A percentile compares a stretch with the other conserved stretches of the same genome.
Evolutionary conservation across 1,139 yeast genomes (phyloP).

Genomic region (Eremothecium cymbalariae): DNA sequence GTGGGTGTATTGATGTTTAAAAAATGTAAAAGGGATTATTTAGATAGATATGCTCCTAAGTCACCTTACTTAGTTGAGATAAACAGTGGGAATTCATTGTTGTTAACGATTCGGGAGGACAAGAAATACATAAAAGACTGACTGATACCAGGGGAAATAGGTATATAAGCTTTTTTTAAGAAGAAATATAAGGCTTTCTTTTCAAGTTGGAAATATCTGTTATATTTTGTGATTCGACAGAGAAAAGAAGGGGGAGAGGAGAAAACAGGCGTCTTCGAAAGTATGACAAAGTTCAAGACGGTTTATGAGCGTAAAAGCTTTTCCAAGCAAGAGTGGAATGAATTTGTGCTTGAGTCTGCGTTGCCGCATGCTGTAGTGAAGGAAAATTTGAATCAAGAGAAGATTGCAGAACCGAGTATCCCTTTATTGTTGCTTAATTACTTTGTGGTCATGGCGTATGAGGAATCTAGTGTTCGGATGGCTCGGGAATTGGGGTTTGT

Average conservation of each 20-base stretch:
- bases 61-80: no score
- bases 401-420: constrained; percentile 18
- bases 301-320: constrained; percentile 21
- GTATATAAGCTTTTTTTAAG: no score
- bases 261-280: neutral
- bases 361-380: constrained; percentile 10
- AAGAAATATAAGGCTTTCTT: no score
- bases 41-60: no score
- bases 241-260: neutral
- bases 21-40: no score
- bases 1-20: no score
- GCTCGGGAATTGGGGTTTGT: constrained; percentile 26
- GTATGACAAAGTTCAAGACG: constrained; percentile 12
- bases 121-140: no score
- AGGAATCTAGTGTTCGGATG: constrained; percentile 27
- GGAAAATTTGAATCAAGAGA: constrained; percentile 6
- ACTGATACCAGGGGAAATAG: no score
- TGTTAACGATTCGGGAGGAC: no score
- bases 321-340: constrained; percentile 25
- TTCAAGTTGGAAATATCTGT: no score
- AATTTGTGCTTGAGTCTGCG: constrained; percentile 19
- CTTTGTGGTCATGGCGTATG: constrained; percentile 28
- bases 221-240: no score
- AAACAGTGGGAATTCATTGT: no score
- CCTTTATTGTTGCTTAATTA: constrained; percentile 26